These are phyloP conservation scores for Jatropha curcas DNA, from an alignment of 345 rosid species.

Conservation along the genomic window DNA sequence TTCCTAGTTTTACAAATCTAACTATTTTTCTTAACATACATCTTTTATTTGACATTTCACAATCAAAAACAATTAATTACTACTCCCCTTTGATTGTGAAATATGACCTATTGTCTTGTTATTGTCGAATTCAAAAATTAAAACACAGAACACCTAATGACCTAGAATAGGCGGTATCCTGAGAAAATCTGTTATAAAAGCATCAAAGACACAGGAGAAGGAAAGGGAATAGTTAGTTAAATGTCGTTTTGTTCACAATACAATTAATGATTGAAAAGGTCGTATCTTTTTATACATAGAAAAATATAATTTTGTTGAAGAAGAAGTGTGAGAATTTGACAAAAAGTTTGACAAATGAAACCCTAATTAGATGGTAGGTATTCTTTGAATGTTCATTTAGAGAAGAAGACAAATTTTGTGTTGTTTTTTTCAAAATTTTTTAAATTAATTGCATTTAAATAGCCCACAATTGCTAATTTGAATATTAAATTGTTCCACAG, in stretches of 20 bases:
- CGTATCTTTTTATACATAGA: too few species aligned
- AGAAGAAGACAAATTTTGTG: too few species aligned
- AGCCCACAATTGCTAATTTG: neutral
- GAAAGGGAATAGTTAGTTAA: neutral
- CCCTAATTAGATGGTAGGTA: neutral
- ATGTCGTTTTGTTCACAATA: neutral
- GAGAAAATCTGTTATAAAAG: too few species aligned
- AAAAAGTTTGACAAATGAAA: slow-evolving; percentile 3
- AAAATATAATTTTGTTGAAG: neutral
- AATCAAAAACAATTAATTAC: too few species aligned
- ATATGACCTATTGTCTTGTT: neutral
- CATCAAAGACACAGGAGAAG: too few species aligned
- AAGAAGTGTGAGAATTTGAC: neutral
- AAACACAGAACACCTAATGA: too few species aligned
- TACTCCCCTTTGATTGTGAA: neutral
- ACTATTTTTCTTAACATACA: too few species aligned
- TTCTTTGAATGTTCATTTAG: neutral
- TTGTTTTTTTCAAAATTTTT: neutral
- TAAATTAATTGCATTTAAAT: neutral
- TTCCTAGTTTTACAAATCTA: neutral
- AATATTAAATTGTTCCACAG: slow-evolving; percentile 21
- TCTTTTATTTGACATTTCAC: neutral
- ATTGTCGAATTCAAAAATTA: too few species aligned
- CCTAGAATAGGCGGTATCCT: neutral
- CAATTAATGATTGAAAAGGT: neutral